These are phyloP conservation scores for Hymenotorrendiella dingleyae DNA, from an alignment of 2,329 filamentous ascomycete species.

Conservation along the genomic window DNA sequence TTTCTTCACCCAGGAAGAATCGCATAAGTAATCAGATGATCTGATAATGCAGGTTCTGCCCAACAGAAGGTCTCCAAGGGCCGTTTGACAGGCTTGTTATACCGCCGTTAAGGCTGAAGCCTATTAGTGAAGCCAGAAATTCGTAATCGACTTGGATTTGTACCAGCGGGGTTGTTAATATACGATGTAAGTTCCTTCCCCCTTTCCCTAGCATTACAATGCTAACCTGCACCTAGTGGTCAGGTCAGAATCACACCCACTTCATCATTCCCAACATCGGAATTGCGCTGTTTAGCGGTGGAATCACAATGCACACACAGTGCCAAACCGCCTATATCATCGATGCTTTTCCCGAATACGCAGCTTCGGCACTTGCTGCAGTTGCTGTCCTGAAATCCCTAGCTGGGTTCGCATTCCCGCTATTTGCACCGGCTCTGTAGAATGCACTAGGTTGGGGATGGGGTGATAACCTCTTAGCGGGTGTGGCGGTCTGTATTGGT, in stretches of 20 bases:
- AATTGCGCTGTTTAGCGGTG: conserved; percentile 42
- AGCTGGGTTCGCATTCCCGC: conserved; percentile 12
- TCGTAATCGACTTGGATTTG: conserved; percentile 27
- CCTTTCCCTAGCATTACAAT: not conserved
- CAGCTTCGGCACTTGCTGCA: conserved; percentile 34
- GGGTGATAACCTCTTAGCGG: conserved; percentile 38
- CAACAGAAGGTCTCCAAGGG: conserved; percentile 16
- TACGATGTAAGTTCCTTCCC: conserved; percentile 37
- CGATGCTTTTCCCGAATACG: conserved; percentile 36
- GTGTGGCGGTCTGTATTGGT: conserved; percentile 45
- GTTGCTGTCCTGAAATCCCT: conserved; percentile 8
- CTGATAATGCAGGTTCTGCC: conserved; percentile 13
- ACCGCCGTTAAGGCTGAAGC: not conserved
- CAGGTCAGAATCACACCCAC: conserved; percentile 40
- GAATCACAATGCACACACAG: conserved; percentile 29
- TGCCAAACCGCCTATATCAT: conserved; percentile 42
- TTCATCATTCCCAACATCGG: conserved; percentile 53
- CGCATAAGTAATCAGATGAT: conserved; percentile 5
- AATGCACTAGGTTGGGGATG: conserved; percentile 36
- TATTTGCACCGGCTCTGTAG: conserved; percentile 12
- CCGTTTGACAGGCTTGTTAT: not conserved
- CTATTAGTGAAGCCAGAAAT: conserved; percentile 12
- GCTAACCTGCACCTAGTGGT: conserved; percentile 34
- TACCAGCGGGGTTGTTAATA: conserved; percentile 45
- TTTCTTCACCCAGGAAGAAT: not conserved